Percentiles rank a stretch among this genome's conserved stretches.
Evolutionary conservation across 805 yeast species (phyloP).

Genomic region (Spathaspora sp.): DNA sequence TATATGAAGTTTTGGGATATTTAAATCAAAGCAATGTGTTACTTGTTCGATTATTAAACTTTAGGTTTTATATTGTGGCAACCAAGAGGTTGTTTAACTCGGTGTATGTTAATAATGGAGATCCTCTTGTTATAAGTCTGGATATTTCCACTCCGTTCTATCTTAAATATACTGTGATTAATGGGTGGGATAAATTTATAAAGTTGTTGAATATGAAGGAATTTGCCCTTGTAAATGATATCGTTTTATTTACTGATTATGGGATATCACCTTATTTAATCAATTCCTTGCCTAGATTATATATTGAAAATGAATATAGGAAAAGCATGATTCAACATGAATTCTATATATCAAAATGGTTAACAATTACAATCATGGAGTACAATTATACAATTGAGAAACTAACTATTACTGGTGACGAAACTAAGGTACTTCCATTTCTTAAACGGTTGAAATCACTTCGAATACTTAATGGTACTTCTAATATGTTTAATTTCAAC

Average conservation of each 20-base stretch:
- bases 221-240: background rate
- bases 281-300: background rate
- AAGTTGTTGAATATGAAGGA: background rate
- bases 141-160: constrained; percentile 5
- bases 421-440: background rate
- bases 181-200: background rate
- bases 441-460: background rate
- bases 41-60: background rate
- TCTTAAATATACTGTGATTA: constrained; percentile 2
- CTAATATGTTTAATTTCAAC: background rate
- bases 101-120: constrained; percentile 6
- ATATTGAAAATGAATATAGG: background rate
- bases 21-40: constrained; percentile 2
- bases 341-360: background rate
- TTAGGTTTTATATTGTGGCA: background rate
- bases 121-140: constrained; percentile 3
- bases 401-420: background rate
- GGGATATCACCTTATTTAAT: background rate
- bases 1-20: background rate
- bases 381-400: background rate
- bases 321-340: background rate
- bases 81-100: background rate
- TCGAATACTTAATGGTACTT: background rate
- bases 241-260: background rate
- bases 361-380: background rate